These are phyloP conservation scores for Erythrobasidium yunnanense DNA, from an alignment of 768 basidiomycete genomes.

Conservation along the genomic window DNA sequence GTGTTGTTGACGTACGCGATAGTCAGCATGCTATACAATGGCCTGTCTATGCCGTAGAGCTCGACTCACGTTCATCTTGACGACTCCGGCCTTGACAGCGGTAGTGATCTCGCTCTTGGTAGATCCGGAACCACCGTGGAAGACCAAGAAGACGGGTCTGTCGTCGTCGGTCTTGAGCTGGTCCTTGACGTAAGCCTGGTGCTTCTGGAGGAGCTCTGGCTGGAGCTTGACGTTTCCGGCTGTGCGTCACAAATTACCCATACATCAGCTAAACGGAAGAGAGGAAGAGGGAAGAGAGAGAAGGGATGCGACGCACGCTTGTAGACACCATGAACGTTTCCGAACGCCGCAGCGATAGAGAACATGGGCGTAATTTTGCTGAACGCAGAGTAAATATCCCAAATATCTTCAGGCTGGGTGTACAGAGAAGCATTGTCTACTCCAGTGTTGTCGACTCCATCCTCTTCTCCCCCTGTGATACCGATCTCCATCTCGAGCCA, in stretches of 20 bases:
- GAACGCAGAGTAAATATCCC: conserved; percentile 76
- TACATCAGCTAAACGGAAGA: conserved; percentile 7
- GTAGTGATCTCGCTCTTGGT: conserved; percentile 88
- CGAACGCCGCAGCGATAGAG: conserved; percentile 94
- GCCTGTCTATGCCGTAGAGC: conserved; percentile 30
- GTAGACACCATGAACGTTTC: conserved; percentile 98
- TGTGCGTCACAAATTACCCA: too few species aligned
- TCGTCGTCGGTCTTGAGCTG: conserved; percentile 55
- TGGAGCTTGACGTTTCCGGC: conserved; percentile 88
- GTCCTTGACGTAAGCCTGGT: conserved; percentile 64
- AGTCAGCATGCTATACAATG: not conserved
- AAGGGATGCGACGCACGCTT: conserved; percentile 45
- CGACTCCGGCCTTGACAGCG: conserved; percentile 74
- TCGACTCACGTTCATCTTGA: conserved; percentile 85
- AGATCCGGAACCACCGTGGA: conserved; percentile 99
- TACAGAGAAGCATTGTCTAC: conserved; percentile 90
- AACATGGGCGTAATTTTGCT: conserved; percentile 79
- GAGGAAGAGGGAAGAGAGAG: not conserved
- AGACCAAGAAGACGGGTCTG: conserved; percentile 91
- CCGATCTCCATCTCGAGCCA: conserved; percentile 99
- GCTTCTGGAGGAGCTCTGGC: conserved; percentile 81
- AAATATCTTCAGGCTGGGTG: conserved; percentile 95
- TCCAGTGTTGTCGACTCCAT: conserved; percentile 93
- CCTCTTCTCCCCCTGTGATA: conserved; percentile 98
- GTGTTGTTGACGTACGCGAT: not conserved